Base-by-base conservation (phyloP, 495 filamentous ascomycete genomes). In the Penicillium egyptiacum region DNA sequence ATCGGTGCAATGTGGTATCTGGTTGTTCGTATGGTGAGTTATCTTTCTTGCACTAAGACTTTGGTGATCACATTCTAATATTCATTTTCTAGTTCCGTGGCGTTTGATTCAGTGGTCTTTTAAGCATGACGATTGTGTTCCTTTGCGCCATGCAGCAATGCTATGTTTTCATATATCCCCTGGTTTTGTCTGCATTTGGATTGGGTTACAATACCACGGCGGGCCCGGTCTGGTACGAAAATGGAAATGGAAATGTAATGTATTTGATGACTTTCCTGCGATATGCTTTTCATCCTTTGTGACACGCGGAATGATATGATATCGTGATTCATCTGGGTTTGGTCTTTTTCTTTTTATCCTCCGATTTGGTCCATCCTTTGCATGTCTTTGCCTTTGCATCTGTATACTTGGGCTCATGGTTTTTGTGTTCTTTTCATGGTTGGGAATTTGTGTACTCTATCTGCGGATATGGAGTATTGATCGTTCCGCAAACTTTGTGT, bases 1-100 rank as follows among this genome's bases (percentile, higher is more conserved):
- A 69, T 92, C 31, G 95, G 95, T 9, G 90, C 89, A 0, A 75
- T 91, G 69, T 99, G 95, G 95, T 99, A 95, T 72, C 85, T 98
- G 81, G 80, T 97, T 65, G 86, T 96, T 56, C 81, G 94, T 63
- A 83, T 96, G 86, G 93, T 70, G 43, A 62, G 66, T 62, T 45
- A 9, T 19, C 20, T 40, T 25, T 4, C 14, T 45, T 4, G 10
- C 8, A 3, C 20, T 35, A 10, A 50, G 16, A 8, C 8, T 23
- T n/a, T 17, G 12, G n/a, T 42, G 3, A 45, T 30, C 5, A 0
- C 23, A 23, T 45, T 50, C 69, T 72, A 63, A 73, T 46, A 2
- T 25, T 10, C 12, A 20, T 16, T 20, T 31, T 58, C 20, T 53
- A 79, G 77, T 81, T 81, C 72, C 78, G 79, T 19, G 79, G 78